Evolutionary conservation across 352 stramenopile species (phyloP).

Genomic region (Phytophthora sansomeana): DNA sequence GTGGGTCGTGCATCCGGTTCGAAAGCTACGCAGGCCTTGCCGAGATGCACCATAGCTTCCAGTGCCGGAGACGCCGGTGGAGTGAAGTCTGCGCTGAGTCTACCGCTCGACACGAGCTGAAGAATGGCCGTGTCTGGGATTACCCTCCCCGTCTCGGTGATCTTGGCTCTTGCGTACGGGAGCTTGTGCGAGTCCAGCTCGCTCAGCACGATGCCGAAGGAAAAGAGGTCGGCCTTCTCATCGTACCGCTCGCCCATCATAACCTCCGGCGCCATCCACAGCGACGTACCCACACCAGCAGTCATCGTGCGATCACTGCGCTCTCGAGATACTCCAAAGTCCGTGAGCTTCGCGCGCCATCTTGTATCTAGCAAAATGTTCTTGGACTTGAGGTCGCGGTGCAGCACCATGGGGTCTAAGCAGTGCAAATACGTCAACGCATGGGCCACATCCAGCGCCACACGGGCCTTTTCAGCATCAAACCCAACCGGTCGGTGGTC

Average conservation of each 20-base stretch:
- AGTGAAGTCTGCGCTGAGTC: conserved; percentile 39
- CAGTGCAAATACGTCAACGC: conserved; percentile 73
- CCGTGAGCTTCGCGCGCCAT: conserved; percentile 60
- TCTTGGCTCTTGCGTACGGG: conserved; percentile 41
- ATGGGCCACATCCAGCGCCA: conserved; percentile 65
- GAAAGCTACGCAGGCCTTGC: conserved; percentile 54
- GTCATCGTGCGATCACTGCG: conserved; percentile 54
- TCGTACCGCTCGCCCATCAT: conserved; percentile 42
- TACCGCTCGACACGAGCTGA: conserved; percentile 41
- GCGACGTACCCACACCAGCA: conserved; percentile 38
- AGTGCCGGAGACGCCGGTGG: conserved; percentile 36
- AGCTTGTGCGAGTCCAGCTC: conserved; percentile 45
- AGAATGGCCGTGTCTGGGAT: conserved; percentile 42
- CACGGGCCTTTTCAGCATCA: conserved; percentile 53
- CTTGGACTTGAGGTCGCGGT: conserved; percentile 31
- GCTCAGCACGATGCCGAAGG: conserved; percentile 41
- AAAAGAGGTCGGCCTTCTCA: conserved; percentile 45
- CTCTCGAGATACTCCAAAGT: conserved; percentile 66
- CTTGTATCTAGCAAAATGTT: conserved; percentile 55
- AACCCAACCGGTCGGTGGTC: conserved; percentile 39
- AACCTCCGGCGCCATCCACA: too few relatives aligned
- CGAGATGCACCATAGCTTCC: conserved; percentile 41
- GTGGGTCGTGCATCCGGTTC: conserved; percentile 62
- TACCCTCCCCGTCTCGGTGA: conserved; percentile 34
- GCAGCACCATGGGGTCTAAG: conserved; percentile 49